Conservation (phyloP, 208 protist species). For the Tritrichomonas foetus region DNA sequence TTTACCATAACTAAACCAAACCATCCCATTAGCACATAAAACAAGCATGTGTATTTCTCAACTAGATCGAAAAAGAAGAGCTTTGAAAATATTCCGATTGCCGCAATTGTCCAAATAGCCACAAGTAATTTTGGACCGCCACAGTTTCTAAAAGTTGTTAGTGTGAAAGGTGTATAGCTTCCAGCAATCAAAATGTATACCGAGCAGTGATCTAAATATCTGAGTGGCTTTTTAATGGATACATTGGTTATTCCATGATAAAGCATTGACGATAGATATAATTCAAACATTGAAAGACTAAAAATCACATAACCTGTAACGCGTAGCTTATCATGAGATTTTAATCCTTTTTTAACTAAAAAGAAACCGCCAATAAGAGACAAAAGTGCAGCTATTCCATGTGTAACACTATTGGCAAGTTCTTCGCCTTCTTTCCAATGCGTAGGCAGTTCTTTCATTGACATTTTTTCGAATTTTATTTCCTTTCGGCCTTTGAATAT, state of each 20-base stretch:
- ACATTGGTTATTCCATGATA: not conserved
- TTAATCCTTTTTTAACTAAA: not conserved
- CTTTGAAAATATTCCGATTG: not conserved
- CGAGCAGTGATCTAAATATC: slow-evolving; percentile 8
- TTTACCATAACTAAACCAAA: not conserved
- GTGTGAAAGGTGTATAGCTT: not conserved
- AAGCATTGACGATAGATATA: not conserved
- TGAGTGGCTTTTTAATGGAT: not conserved
- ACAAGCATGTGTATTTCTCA: too few species aligned
- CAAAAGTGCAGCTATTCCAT: not conserved
- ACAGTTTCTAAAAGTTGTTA: not conserved
- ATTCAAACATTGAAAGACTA: not conserved
- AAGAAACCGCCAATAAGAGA: not conserved
- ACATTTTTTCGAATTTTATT: too few species aligned
- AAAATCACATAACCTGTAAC: not conserved
- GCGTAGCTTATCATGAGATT: not conserved
- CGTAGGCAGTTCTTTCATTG: too few species aligned
- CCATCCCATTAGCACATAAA: not conserved
- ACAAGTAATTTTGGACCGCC: not conserved
- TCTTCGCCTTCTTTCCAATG: not conserved
- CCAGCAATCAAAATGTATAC: not conserved
- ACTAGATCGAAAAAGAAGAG: not conserved
- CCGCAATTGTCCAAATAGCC: not conserved
- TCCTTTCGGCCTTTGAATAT: too few species aligned
- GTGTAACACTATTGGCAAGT: not conserved